Base-by-base conservation (phyloP, 1,139 yeast species). In the Blastobotrys elegans region DNA sequence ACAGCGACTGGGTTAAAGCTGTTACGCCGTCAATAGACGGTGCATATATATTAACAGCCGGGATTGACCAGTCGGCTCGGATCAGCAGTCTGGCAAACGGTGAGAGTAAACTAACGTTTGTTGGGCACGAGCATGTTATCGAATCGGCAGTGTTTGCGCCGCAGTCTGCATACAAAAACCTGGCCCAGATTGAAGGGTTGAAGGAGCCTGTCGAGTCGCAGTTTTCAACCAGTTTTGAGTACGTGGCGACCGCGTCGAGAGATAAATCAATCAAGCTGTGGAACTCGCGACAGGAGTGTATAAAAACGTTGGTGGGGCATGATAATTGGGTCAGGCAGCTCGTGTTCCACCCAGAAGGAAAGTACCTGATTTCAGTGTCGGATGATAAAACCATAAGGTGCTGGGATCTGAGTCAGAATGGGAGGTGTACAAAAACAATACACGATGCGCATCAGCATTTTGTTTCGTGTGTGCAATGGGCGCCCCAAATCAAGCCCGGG, bases 1-100 rank as follows among this genome's bases (percentile, higher is more conserved):
- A 90, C 64, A 76, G 87, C 29, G 96, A 88, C 56, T 90, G 97
- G 97, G 89, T 88, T 8, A 72, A 96, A 55, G 73, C 78, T 20
- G 62, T 88, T 6, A 83, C 80, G 51, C 74, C 77, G 1, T 62
- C 69, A 14, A 60, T 65, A 22, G 66, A 62, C 26, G 82, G 82
- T 2, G 84, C 80, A 47, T 84, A 75, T 57, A 56, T 88, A 1
- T 55, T 89, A 17, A 82, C 94, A 0, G 88, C 90, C 38, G 85
- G 96, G 7, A 85, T 84, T 55, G 97, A 89, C 65, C 88, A 84
- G 50, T 77, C 86, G 36, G 77, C 84, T 0, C 68, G 96, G 54
- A 64, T 89, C 30, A 76, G 73, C 50, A 76, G 77, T 53, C 77
- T 80, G 44, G 77, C 74, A 18, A 73, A 84, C 1, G 89, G 92